Base-by-base conservation (phyloP, 805 yeast genomes). In the Candida argentea region DNA sequence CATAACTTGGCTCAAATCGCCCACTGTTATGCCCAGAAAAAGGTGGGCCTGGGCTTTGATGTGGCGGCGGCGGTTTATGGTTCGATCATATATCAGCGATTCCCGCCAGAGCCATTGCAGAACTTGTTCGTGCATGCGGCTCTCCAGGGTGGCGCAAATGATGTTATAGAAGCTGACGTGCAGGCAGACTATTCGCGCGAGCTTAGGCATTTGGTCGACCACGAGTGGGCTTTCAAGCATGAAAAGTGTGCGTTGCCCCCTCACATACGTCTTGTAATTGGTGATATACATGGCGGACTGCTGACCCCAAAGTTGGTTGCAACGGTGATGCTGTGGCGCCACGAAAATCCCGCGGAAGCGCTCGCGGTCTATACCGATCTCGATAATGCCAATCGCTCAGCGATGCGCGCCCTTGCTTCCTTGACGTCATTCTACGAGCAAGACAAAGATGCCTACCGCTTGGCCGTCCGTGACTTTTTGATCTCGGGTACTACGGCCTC, bases 41-140 rank as follows among this genome's bases (percentile, higher is more conserved):
- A 91, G 52, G 76, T 91, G 15, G 98, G 98, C 0, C 85, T 95
- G 3, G 98, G 98, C 0, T 91, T 91, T 52, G 98, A 91, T 48
- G 94, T 91, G 23, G 97, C 95, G 0, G 78, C 96, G 15, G 98
- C 98, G 0, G 78, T 83, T 0, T 89, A 67, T 52, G 98, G 98
- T 2, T 81, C 95, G 0, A 79, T 87, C 25, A 65, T 76, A 5
- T 91, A 91, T 52, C 65, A 71, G 24, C 62, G 98, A 35, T 91
- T 91, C 44, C 57, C 64, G 3, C 83, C 94, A 0, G 50, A 40
- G 5, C 34, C 72, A 20, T 69, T 73, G 27, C 55, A 54, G 19
- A 45, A 40, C 16, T 45, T 70, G 20, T 48, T 53, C 13, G 60
- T 55, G 10, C 45, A 47, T 17, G 30, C 34, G 3, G 44, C 45